Percentiles rank a stretch among this genome's conserved stretches.
phyloP scores from a whole-genome alignment of 208 protist species.

The Acanthamoeba triangularis region DNA sequence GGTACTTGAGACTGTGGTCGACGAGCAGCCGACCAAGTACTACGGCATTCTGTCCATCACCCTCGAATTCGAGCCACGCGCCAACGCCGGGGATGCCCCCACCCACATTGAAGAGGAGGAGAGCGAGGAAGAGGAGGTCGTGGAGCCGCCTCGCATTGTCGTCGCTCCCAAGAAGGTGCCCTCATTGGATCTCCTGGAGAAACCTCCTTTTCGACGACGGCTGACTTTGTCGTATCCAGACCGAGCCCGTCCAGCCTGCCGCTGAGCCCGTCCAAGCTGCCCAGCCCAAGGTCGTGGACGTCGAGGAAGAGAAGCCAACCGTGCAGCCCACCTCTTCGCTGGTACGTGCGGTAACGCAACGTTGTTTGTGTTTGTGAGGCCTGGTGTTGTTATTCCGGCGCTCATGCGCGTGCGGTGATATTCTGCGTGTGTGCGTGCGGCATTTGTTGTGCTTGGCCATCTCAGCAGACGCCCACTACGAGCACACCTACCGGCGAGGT shows the following conservation, averaged over 20 bases:
- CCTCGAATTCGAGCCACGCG: constrained; percentile 64
- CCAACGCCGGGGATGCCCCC: constrained; percentile 46
- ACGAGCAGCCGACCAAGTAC: constrained; percentile 37
- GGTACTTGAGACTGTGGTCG: neutral
- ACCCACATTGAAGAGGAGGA: constrained; percentile 64
- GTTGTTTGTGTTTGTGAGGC: too few relatives aligned
- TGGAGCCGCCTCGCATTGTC: constrained; percentile 1
- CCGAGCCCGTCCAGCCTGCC: neutral
- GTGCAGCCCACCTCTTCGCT: neutral
- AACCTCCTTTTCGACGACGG: neutral
- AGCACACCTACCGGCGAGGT: neutral
- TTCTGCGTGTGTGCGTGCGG: neutral
- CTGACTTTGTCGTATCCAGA: neutral
- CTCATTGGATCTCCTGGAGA: neutral
- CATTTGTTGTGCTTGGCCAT: neutral
- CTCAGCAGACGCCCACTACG: neutral
- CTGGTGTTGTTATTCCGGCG: too few relatives aligned
- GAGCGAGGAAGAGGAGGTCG: constrained; percentile 21
- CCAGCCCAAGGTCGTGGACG: neutral
- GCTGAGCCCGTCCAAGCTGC: neutral
- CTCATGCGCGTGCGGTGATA: too few relatives aligned
- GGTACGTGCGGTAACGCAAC: too few relatives aligned
- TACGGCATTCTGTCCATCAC: constrained; percentile 41
- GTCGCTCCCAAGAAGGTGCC: neutral
- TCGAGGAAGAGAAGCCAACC: neutral